Conservation (phyloP, 805 yeast species). For the Candida suzukii region DNA sequence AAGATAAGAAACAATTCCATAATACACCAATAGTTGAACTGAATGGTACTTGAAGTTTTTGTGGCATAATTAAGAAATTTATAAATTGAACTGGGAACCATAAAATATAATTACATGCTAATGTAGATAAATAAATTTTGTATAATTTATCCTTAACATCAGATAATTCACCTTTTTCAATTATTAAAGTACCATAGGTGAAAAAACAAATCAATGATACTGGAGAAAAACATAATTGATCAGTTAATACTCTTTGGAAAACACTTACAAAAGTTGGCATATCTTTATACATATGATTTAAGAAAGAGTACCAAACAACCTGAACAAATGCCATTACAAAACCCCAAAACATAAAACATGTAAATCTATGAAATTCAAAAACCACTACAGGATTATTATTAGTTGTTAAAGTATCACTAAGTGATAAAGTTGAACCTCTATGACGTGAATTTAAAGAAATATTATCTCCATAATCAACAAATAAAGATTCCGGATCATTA, state of each 20-base stretch:
- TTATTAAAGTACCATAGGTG: constrained; percentile 72
- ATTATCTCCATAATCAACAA: constrained; percentile 28
- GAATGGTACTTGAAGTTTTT: constrained; percentile 81
- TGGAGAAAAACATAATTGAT: constrained; percentile 87
- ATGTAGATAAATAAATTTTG: constrained; percentile 59
- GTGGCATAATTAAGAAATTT: constrained; percentile 65
- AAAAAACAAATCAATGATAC: constrained; percentile 74
- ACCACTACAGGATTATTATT: constrained; percentile 1
- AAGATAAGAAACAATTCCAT: constrained; percentile 90
- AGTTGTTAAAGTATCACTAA: not conserved
- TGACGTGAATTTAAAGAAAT: not conserved
- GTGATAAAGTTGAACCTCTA: not conserved
- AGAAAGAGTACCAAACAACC: constrained; percentile 80
- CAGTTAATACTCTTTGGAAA: constrained; percentile 79
- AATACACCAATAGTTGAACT: constrained; percentile 79
- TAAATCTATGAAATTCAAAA: constrained; percentile 64
- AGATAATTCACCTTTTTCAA: constrained; percentile 65
- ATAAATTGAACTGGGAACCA: constrained; percentile 81
- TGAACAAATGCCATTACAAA: constrained; percentile 74
- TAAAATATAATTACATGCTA: constrained; percentile 61
- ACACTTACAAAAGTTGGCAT: constrained; percentile 84
- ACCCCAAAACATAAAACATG: constrained; percentile 86
- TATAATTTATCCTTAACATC: constrained; percentile 60
- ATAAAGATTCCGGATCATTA: constrained; percentile 14
- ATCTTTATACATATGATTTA: constrained; percentile 69